Evolutionary conservation across 305 asterid species (phyloP), one percentile per base, ranked within the genome.

Genomic region (Solanum hybrid): DNA sequence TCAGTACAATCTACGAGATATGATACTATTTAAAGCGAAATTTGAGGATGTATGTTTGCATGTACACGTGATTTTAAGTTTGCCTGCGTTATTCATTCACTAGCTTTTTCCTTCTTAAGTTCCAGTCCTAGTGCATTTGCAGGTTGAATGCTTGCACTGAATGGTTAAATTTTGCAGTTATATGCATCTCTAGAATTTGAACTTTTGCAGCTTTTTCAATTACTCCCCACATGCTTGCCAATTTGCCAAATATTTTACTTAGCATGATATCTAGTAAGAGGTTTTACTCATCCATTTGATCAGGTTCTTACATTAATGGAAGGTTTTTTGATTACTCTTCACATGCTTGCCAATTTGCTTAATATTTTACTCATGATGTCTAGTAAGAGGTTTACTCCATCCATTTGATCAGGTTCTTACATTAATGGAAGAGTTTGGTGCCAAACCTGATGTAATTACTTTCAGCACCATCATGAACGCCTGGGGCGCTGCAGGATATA

Each of bases 401-500:
- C 75, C 34, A 51, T 51, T 87, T 79, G 36, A 76, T 82, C 88
- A 96, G 97, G 96, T 96, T 90, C 90, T 95, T 35, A 89, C 92
- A 10, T 90, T 94, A 94, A 96, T 95, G 98, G 96, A 93, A 90
- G 94, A 94, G 73, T 91, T 91, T 76, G 96, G 94, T 85, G 90
- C 94, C n/a, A 94, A 93, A 91, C 97, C 96, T 38, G 96, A 95
- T 88, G 96, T 95, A 86, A 91, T 94, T 34, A 94, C 98, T 24
- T 96, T 93, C 85, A 95, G 98, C 93, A 95, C 96, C 85, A 92
- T 95, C 93, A 96, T 95, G 98, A 94, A 95, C 82, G 97, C 93
- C 36, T 95, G 96, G 98, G 94, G 96, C 85, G 91, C 94, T 20
- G 96, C 96, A 3, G 98, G 97, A 38, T 93, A 91, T 84, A 94